Evolutionary conservation across 2,329 filamentous ascomycete species (phyloP).

Genomic region (Pseudogymnoascus sp.): DNA sequence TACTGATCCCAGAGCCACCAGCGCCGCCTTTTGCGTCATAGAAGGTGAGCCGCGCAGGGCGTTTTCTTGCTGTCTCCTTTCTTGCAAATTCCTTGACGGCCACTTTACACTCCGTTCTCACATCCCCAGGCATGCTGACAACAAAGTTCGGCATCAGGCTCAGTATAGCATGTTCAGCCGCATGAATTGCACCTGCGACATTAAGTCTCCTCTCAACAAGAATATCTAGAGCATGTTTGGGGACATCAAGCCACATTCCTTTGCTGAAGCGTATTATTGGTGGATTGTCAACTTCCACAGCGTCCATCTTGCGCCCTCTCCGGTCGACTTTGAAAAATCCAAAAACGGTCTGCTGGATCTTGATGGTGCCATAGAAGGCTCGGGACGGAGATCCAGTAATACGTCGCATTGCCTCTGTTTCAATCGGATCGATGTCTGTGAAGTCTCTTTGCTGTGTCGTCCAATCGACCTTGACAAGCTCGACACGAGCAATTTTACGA

Average conservation of each 20-base stretch:
- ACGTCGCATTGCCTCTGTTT: slow-evolving; percentile 78
- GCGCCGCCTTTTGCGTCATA: slow-evolving; percentile 92
- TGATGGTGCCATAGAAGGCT: slow-evolving; percentile 81
- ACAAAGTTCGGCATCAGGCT: slow-evolving; percentile 86
- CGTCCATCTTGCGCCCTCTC: slow-evolving; percentile 77
- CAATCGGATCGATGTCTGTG: slow-evolving; percentile 88
- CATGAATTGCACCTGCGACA: slow-evolving; percentile 84
- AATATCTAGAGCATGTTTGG: slow-evolving; percentile 70
- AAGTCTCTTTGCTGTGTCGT: slow-evolving; percentile 88
- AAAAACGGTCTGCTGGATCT: slow-evolving; percentile 82
- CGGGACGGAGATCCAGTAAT: slow-evolving; percentile 57
- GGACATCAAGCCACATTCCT: slow-evolving; percentile 94
- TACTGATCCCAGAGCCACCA: slow-evolving; percentile 76
- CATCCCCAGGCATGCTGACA: slow-evolving; percentile 81
- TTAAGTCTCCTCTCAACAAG: slow-evolving; percentile 67
- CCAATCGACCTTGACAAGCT: slow-evolving; percentile 89
- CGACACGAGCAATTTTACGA: slow-evolving; percentile 75
- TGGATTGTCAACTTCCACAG: slow-evolving; percentile 87
- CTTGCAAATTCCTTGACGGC: slow-evolving; percentile 80
- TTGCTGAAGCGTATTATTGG: slow-evolving; percentile 79
- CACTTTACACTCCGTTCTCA: slow-evolving; percentile 90
- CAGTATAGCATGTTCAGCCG: slow-evolving; percentile 86
- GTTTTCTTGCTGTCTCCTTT: slow-evolving; percentile 62
- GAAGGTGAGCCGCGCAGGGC: slow-evolving; percentile 83
- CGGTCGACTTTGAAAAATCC: slow-evolving; percentile 97